A percentile compares a stretch with the other conserved stretches of the same genome.
These are phyloP conservation scores for Malus sieversii DNA, from an alignment of 306 rosid species.

Conservation along the genomic window DNA sequence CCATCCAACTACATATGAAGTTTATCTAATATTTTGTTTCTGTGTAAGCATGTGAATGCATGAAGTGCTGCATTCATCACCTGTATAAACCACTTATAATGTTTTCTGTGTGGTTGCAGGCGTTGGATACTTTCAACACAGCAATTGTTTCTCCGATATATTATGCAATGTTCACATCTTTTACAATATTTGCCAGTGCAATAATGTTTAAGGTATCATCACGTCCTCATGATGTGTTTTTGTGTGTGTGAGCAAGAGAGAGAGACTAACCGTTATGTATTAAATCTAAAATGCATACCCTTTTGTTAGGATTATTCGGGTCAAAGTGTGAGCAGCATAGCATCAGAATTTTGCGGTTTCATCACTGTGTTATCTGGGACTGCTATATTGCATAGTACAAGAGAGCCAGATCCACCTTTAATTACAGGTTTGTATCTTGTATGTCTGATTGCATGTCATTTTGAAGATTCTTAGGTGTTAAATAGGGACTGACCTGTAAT, in stretches of 20 bases:
- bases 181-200: slow-evolving; percentile 80
- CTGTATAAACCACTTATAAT: neutral
- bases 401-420: slow-evolving; percentile 54
- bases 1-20: no score
- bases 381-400: slow-evolving; percentile 62
- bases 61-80: neutral
- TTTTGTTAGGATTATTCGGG: slow-evolving; percentile 72
- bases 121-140: slow-evolving; percentile 80
- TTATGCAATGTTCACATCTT: slow-evolving; percentile 83
- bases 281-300: slow-evolving; percentile 10
- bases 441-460: neutral
- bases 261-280: slow-evolving; percentile 3
- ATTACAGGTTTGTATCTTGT: slow-evolving; percentile 44
- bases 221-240: neutral
- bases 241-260: neutral
- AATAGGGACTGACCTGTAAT: neutral
- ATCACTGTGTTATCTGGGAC: slow-evolving; percentile 84
- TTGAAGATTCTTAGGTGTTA: neutral
- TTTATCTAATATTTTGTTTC: neutral
- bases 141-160: slow-evolving; percentile 82
- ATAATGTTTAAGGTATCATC: slow-evolving; percentile 82
- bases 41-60: neutral
- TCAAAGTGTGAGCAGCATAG: slow-evolving; percentile 80
- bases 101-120: slow-evolving; percentile 34
- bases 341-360: slow-evolving; percentile 81